Conservation (phyloP, 345 rosid genomes). For the Schrenkiella parvula region DNA sequence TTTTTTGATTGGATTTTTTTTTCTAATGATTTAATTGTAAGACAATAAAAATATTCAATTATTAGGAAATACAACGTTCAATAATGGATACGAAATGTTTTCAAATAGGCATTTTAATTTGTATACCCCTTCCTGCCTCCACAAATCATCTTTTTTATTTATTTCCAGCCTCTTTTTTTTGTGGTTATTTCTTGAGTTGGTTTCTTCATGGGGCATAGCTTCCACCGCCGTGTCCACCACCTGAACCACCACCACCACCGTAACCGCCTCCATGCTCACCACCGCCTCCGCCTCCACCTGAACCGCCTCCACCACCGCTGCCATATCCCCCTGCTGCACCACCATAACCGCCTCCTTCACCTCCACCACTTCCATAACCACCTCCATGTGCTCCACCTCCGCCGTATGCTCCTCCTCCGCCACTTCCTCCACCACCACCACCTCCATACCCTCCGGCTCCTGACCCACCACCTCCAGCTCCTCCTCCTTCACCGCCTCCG, state of each 20-base stretch:
- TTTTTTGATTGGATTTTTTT: no score
- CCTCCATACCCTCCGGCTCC: conserved; percentile 30
- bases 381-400: conserved; percentile 37
- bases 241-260: conserved; percentile 33
- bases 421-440: conserved; percentile 32
- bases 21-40: not conserved
- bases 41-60: conserved; percentile 23
- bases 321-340: conserved; percentile 30
- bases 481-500: conserved; percentile 36
- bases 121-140: conserved; percentile 32
- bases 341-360: conserved; percentile 32
- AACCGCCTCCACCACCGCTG: conserved; percentile 35
- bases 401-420: conserved; percentile 32
- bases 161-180: conserved; percentile 8
- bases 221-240: conserved; percentile 40
- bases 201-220: conserved; percentile 36
- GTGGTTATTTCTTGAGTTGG: not conserved
- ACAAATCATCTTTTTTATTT: conserved; percentile 19
- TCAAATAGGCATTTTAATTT: conserved; percentile 18
- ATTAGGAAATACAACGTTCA: conserved; percentile 25
- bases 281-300: conserved; percentile 25
- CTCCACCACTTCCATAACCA: conserved; percentile 33
- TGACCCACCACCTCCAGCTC: conserved; percentile 32
- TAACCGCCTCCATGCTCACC: conserved; percentile 18
- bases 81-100: conserved; percentile 31